Evolutionary conservation across 768 basidiomycete genomes (phyloP), one percentile per base, ranked within the genome.

Genomic region (Xanthoconium purpureum): DNA sequence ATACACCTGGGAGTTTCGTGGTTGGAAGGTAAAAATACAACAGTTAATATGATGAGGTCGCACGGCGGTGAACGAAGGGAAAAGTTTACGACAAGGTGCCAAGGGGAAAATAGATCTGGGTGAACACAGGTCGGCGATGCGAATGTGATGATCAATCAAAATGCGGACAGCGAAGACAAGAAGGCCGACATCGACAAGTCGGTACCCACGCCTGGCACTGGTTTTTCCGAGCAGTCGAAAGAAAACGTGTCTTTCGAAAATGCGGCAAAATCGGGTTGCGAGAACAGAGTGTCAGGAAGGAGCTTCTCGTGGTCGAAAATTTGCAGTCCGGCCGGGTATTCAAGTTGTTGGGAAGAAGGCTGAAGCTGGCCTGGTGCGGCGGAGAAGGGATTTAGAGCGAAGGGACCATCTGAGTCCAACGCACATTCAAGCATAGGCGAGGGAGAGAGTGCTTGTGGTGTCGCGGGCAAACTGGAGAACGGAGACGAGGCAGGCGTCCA

Each of bases 401-500:
- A 71, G 0, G 55, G 54, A 39, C 64, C 60, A 30, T 68, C 64
- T 1, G 60, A 55, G 33, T 71, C 67, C 24, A 64, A 39, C 7
- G 47, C 40, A 33, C 63, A 58, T 38, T 71, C 69, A 38, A 70
- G 61, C 15, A 61, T 46, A 13, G 67, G 66, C 5, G 59, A 55
- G 24, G 67, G 74, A 62, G 69, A 77, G 66, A 37, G 62, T 32
- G 44, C 69, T 72, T 65, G 76, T 7, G 80, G 78, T 6, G 80
- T 78, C 6, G 71, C 56, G 1, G 81, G 79, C 3, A 73, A 69
- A 58, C 77, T 80, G 36, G 77, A 74, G 28, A 74, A 63, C 0
- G 81, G 77, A 3, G 79, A 78, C 6, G 80, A 75, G 44, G 56
- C 14, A 18, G 75, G 71, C 10, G 74, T 73, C 80, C 80, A 82